A percentile compares a stretch with the other conserved stretches of the same genome.
Evolutionary conservation across 768 basidiomycete genomes (phyloP).

Genomic region (Rhizopogon roseolus): DNA sequence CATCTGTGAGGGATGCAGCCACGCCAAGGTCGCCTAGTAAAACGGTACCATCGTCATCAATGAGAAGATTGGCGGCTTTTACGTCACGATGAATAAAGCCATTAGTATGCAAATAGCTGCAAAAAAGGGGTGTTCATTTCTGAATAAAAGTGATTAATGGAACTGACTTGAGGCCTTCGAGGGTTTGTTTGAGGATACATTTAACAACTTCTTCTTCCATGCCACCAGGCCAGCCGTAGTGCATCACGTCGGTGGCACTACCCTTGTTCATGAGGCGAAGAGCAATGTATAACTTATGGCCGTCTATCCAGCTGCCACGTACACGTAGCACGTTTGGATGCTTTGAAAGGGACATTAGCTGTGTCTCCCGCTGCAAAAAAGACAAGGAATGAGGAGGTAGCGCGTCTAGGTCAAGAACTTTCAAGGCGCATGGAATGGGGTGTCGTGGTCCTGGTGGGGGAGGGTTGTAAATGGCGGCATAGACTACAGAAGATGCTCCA

Average conservation of each 20-base stretch:
- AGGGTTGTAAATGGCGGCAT: constrained; percentile 63
- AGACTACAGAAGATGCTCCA: constrained; percentile 90
- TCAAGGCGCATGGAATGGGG: constrained; percentile 69
- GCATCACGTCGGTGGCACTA: constrained; percentile 81
- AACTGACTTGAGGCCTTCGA: constrained; percentile 81
- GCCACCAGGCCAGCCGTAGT: constrained; percentile 80
- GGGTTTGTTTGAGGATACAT: constrained; percentile 79
- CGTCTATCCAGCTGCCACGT: constrained; percentile 83
- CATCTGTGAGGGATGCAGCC: constrained; percentile 77
- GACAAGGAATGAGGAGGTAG: constrained; percentile 67
- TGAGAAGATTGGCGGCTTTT: constrained; percentile 90
- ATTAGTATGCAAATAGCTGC: constrained; percentile 81
- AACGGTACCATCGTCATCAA: constrained; percentile 88
- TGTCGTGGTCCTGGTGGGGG: constrained; percentile 28
- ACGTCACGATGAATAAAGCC: constrained; percentile 92
- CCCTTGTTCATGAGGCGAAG: constrained; percentile 88
- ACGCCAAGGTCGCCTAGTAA: constrained; percentile 92
- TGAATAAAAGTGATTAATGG: constrained; percentile 5
- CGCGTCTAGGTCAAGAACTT: constrained; percentile 84
- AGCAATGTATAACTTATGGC: constrained; percentile 81
- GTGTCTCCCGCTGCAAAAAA: constrained; percentile 79
- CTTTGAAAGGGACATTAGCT: constrained; percentile 88
- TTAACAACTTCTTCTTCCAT: constrained; percentile 88
- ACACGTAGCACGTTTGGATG: constrained; percentile 93
- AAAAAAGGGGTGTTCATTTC: not conserved